phyloP scores from a whole-genome alignment of 768 basidiomycete species.

The Psilocybe subaeruginosa region DNA sequence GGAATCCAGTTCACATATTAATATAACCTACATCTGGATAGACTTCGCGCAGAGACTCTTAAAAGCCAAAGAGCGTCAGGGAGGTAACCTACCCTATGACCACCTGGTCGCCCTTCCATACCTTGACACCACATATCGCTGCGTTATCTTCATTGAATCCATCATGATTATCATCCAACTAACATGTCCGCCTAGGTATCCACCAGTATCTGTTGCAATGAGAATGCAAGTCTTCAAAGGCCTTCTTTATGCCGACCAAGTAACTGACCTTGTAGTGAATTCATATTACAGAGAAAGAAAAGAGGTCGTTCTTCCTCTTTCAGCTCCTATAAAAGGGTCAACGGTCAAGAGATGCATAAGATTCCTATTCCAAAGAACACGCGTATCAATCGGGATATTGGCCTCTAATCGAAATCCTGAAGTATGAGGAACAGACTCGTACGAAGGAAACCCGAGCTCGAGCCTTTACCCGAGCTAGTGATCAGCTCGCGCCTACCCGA shows the following conservation, averaged over 20 bases:
- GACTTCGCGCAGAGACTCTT: slow-evolving; percentile 35
- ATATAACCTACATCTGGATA: slow-evolving; percentile 37
- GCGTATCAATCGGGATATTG: slow-evolving; percentile 33
- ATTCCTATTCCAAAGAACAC: slow-evolving; percentile 41
- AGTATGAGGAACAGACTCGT: slow-evolving; percentile 44
- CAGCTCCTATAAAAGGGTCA: not conserved
- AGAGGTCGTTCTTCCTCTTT: slow-evolving; percentile 25
- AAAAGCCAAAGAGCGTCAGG: slow-evolving; percentile 26
- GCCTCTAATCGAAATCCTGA: slow-evolving; percentile 34
- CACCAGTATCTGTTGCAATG: slow-evolving; percentile 22
- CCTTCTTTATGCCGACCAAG: no score
- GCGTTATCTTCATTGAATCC: not conserved
- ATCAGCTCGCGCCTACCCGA: slow-evolving; percentile 15
- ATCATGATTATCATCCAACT: not conserved
- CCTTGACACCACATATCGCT: slow-evolving; percentile 39
- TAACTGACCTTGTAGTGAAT: no score
- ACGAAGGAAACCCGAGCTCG: slow-evolving; percentile 48
- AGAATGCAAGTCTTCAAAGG: slow-evolving; percentile 16
- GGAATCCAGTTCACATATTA: slow-evolving; percentile 23
- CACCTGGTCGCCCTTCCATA: slow-evolving; percentile 37
- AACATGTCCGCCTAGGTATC: slow-evolving; percentile 24
- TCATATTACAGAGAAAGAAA: slow-evolving; percentile 4
- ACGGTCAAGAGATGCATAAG: slow-evolving; percentile 26
- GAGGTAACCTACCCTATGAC: slow-evolving; percentile 36
- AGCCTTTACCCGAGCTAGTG: slow-evolving; percentile 11